Evolutionary conservation across 2,329 filamentous ascomycete species (phyloP).

Genomic region (Nannizziopsis arthrosporioides): DNA sequence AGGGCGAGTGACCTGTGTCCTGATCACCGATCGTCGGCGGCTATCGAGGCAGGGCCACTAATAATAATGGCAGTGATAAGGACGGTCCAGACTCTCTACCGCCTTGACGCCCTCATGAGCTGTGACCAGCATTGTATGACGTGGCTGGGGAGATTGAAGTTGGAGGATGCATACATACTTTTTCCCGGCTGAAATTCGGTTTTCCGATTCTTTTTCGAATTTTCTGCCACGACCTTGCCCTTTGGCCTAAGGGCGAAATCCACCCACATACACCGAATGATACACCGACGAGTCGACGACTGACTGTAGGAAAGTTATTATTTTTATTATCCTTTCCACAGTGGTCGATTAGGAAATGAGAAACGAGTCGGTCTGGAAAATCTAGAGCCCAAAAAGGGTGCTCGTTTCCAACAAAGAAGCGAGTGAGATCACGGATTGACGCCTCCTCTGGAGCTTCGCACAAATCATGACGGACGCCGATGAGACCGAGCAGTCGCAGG

Average conservation of each 20-base stretch:
- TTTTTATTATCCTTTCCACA: too few species aligned
- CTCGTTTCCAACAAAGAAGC: slow-evolving; percentile 2
- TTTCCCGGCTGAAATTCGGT: slow-evolving; percentile 1
- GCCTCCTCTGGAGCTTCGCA: slow-evolving; percentile 7
- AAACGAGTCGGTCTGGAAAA: not conserved
- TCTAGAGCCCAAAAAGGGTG: not conserved
- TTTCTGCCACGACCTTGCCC: not conserved
- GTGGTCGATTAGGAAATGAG: not conserved
- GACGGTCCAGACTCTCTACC: slow-evolving; percentile 8
- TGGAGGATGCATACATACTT: too few species aligned
- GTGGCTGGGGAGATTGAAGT: slow-evolving; percentile 2
- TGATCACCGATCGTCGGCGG: not conserved
- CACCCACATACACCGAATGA: not conserved
- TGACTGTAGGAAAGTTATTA: too few species aligned
- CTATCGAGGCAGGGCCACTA: not conserved
- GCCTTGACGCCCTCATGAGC: slow-evolving; percentile 9
- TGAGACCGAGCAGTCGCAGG: slow-evolving; percentile 11
- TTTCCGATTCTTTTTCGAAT: not conserved
- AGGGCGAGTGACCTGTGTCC: too few species aligned
- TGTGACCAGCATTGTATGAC: slow-evolving; percentile 9
- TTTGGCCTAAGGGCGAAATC: not conserved
- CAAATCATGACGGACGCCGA: slow-evolving; percentile 7
- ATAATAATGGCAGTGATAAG: slow-evolving; percentile 2
- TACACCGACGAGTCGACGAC: too few species aligned
- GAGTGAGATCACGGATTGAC: slow-evolving; percentile 4